Evolutionary conservation across 345 rosid genomes (phyloP), one percentile per base, ranked within the genome.

Genomic region (Arabidopsis arenosa): DNA sequence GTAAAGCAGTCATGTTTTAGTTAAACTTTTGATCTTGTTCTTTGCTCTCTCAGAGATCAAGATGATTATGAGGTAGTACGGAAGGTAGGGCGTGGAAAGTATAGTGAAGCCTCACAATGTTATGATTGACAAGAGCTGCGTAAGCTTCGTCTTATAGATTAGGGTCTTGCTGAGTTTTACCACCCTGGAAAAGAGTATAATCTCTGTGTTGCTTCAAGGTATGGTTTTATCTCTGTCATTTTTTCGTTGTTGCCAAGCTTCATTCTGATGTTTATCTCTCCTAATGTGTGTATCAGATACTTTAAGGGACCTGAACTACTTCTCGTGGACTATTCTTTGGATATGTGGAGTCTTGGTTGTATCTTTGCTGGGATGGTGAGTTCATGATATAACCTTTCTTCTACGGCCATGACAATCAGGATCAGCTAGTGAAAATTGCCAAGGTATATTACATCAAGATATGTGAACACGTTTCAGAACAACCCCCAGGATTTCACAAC

Each of bases 281-380:
- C 14, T 10, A 56, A 48, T n/a, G n/a, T 71, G 47, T 15, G 10
- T 37, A 58, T 30, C 76, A 88, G 97, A 77, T 90, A 92, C 85
- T 95, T 90, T 54, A 95, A 95, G 83, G 99, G 99, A 36, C 99
- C 99, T 0, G 99, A 95, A 18, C 21, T 18, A 71, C 97, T 95
- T 79, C 86, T 92, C 2, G 96, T 95, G 63, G 99, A 95, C 80
- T 95, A 95, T 82, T 95, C 99, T 6, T 81, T 92, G 82, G 99
- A 92, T 76, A 92, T 95, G 94, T 95, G 99, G 21, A 18, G 21
- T 86, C 98, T 95, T 61, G 98, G 98, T 30, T 95, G 99, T 79
- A 95, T 92, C 98, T 90, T 95, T 85, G 98, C 98, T 21, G 99
- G 98, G 77, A 95, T 95, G 99, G 99, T 95, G 63, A 83, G 93